These are phyloP conservation scores for Handroanthus guayacan DNA, from an alignment of 257 asterid genomes.

Conservation along the genomic window DNA sequence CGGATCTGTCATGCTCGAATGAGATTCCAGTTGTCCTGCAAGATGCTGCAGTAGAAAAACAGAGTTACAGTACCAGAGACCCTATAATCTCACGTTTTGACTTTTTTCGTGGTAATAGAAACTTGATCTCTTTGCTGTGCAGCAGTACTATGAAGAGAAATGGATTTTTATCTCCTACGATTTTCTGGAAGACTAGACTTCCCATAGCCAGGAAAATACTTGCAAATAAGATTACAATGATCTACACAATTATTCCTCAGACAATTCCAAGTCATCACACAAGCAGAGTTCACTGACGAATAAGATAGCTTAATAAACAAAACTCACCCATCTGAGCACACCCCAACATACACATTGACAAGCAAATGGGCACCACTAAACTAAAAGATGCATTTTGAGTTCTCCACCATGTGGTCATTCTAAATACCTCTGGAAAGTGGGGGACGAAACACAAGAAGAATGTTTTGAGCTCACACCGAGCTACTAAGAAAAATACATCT, in stretches of 20 bases:
- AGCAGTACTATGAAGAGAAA: not conserved
- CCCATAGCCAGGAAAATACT: not conserved
- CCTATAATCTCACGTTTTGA: not conserved
- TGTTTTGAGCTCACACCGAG: not conserved
- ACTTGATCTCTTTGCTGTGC: constrained; percentile 3
- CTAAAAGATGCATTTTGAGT: constrained; percentile 10
- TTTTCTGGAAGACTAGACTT: constrained; percentile 2
- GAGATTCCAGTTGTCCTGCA: constrained; percentile 68
- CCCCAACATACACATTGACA: not conserved
- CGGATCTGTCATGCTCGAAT: constrained; percentile 61
- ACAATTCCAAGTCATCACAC: constrained; percentile 1
- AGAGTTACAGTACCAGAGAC: constrained; percentile 28
- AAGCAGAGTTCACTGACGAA: not conserved
- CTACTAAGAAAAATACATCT: constrained; percentile 16
- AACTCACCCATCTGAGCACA: not conserved
- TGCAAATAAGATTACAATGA: constrained; percentile 1
- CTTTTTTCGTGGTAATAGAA: not conserved
- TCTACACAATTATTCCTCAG: constrained; percentile 4
- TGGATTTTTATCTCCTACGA: not conserved
- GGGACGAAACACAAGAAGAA: not conserved
- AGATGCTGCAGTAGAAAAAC: constrained; percentile 66
- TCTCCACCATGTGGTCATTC: not conserved
- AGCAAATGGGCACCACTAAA: not conserved
- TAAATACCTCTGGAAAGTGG: not conserved
- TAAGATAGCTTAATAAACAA: not conserved